phyloP scores from a whole-genome alignment of 352 stramenopile species.

The Halophytophthora batemanensis region DNA sequence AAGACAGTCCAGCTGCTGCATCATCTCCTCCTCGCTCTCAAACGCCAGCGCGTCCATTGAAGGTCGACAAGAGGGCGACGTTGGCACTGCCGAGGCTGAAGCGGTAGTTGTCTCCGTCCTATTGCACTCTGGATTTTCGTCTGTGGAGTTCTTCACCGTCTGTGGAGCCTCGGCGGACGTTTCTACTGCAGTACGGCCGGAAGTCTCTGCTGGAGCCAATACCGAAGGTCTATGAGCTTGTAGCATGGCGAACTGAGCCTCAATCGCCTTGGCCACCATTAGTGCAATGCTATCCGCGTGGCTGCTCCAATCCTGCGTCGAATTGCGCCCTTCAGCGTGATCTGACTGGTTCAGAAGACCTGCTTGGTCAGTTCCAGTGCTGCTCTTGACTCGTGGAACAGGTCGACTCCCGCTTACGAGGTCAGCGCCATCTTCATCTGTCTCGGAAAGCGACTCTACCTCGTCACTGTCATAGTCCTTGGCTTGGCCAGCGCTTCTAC shows the following conservation, averaged over 20 bases:
- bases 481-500: background rate
- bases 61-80: conserved; percentile 1
- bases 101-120: background rate
- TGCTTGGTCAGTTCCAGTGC: background rate
- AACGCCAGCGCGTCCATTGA: conserved; percentile 32
- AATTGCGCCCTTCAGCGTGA: background rate
- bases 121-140: conserved; percentile 1
- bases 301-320: conserved; percentile 7
- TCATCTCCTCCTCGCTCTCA: conserved; percentile 55
- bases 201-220: background rate
- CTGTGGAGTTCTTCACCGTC: background rate
- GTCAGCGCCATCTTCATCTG: conserved; percentile 8
- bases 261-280: conserved; percentile 37
- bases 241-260: conserved; percentile 34
- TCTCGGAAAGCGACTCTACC: conserved; percentile 16
- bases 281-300: conserved; percentile 37
- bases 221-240: conserved; percentile 15
- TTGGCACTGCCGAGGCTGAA: background rate
- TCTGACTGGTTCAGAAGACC: too few species aligned
- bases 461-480: conserved; percentile 7
- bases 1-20: conserved; percentile 56
- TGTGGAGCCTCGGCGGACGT: background rate
- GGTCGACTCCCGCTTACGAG: conserved; percentile 1
- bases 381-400: background rate
- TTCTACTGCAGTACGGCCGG: background rate